A percentile compares a stretch with the other conserved stretches of the same genome.
Evolutionary conservation across 1,284 basidiomycete genomes (phyloP).

Genomic region (Calocybe gambosa): DNA sequence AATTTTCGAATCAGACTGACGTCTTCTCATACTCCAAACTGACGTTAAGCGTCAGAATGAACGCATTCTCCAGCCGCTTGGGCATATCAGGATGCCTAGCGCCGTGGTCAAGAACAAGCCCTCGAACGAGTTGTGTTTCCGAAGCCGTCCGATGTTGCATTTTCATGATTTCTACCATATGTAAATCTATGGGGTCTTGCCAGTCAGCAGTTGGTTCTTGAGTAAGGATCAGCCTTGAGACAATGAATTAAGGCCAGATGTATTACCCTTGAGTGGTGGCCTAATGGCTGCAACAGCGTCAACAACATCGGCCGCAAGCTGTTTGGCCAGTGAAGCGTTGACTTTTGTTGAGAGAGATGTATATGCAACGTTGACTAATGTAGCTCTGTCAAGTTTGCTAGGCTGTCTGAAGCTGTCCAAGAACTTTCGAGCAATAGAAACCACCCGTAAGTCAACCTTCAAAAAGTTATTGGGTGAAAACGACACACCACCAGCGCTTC

Average conservation of each 20-base stretch:
- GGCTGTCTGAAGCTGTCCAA: slow-evolving; percentile 85
- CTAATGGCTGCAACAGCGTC: slow-evolving; percentile 93
- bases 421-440: slow-evolving; percentile 50
- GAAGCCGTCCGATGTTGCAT: slow-evolving; percentile 99
- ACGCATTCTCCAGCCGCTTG: slow-evolving; percentile 96
- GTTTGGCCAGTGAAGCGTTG: slow-evolving; percentile 75
- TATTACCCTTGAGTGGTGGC: slow-evolving; percentile 55
- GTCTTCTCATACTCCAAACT: slow-evolving; percentile 99
- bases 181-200: slow-evolving; percentile 91
- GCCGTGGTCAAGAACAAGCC: slow-evolving; percentile 94
- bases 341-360: slow-evolving; percentile 96
- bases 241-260: background rate
- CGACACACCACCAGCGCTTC: slow-evolving; percentile 76
- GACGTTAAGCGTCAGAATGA: slow-evolving; percentile 94
- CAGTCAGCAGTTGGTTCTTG: slow-evolving; percentile 60
- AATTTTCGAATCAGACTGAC: slow-evolving; percentile 42
- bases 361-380: slow-evolving; percentile 88
- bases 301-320: slow-evolving; percentile 89
- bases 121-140: slow-evolving; percentile 95
- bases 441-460: background rate
- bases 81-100: slow-evolving; percentile 99
- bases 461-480: slow-evolving; percentile 5
- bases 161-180: slow-evolving; percentile 99
- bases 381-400: slow-evolving; percentile 78
- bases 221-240: background rate